Evolutionary conservation across 306 rosid genomes (phyloP), one percentile per base, ranked within the genome.

Genomic region (Purshia tridentata): DNA sequence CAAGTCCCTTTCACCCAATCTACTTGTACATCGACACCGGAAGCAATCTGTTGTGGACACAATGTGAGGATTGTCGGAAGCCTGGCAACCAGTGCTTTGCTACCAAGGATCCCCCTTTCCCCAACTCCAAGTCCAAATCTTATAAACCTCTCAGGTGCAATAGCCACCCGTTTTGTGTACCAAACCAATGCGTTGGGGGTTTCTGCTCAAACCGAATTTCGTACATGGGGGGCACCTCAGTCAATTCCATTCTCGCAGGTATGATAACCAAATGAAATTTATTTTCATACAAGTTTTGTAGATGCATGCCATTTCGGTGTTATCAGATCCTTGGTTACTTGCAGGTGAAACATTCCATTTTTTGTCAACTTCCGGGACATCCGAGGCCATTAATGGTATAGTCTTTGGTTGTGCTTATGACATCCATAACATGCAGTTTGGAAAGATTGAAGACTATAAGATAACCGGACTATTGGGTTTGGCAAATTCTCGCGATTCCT

Each of bases 91-190:
- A 60, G 37, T 60, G 46, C 65, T 60, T 60, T 37, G 11, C 15
- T 12, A 29, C 46, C 44, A 60, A 35, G 9, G 65, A 4, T 6
- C 65, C 44, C 10, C 45, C 65, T 15, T 37, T 14, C 45, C 46
- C 65, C 20, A 60, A 15, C 65, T 35, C 45, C 65, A 9, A 60
- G 65, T 37, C 46, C 46, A 60, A 12, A 60, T 29, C 65, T 60
- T 60, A 37, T 37, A 3, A 6, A 18, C 45, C 46, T 60, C 65
- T 60, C 65, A 2, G 11, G 3, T 1, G 45, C 45, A 6, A 40
- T 60, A 11, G 5, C 10, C 19, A 60, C n/a, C 65, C 65, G 2
- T 40, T 59, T 12, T 59, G 65, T 44, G 6, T 13, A 15, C 44
- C 19, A 14, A 14, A 14, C 6, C 18, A 29, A 35, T 59, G 65